Evolutionary conservation across 2,329 filamentous ascomycete genomes (phyloP).

Genomic region (Grosmannia huntii): DNA sequence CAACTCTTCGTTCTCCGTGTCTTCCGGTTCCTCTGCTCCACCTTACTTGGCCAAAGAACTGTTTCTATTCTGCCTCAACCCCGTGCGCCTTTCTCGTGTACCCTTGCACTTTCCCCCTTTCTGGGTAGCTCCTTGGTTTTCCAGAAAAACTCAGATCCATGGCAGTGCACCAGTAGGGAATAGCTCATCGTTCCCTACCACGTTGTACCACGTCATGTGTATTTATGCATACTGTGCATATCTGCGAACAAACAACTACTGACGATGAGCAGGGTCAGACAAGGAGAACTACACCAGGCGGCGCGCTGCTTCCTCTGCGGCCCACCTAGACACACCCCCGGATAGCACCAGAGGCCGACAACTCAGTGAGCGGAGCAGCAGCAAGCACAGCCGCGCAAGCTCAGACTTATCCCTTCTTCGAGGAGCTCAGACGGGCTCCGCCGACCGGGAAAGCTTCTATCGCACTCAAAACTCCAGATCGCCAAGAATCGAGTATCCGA

Average conservation of each 20-base stretch:
- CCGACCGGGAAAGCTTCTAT: conserved; percentile 22
- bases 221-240: neutral
- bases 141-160: neutral
- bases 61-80: neutral
- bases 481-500: conserved; percentile 33
- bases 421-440: conserved; percentile 35
- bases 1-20: neutral
- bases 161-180: neutral
- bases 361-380: conserved; percentile 38
- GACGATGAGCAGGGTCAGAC: conserved; percentile 21
- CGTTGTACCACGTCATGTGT: neutral
- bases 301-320: conserved; percentile 49
- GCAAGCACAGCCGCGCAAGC: conserved; percentile 57
- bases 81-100: neutral
- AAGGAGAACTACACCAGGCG: conserved; percentile 34
- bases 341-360: conserved; percentile 38
- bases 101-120: neutral
- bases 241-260: neutral
- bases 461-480: conserved; percentile 30
- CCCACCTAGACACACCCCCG: conserved; percentile 43
- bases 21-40: neutral
- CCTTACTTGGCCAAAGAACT: neutral
- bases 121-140: neutral
- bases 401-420: conserved; percentile 54
- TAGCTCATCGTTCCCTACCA: neutral